A percentile compares a stretch with the other conserved stretches of the same genome.
These are phyloP conservation scores for Lactarius pseudohatsudake DNA, from an alignment of 768 basidiomycete species.

Conservation along the genomic window DNA sequence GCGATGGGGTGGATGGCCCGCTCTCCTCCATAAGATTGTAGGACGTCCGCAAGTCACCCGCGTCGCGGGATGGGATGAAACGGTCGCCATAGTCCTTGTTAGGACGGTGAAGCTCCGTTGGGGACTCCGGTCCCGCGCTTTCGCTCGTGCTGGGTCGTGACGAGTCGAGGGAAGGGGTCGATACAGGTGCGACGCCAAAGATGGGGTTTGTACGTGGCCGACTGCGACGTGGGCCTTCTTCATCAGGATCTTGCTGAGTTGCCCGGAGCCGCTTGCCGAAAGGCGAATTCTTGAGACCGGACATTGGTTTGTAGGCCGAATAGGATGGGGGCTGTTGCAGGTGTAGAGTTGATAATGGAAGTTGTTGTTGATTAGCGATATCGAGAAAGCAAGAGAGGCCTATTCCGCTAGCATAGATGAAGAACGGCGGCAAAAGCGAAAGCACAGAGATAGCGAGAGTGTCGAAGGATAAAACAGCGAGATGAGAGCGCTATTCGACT, in stretches of 20 bases:
- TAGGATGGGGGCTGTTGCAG: constrained; percentile 22
- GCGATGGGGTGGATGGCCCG: constrained; percentile 39
- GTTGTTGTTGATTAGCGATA: constrained; percentile 14
- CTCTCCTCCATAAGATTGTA: constrained; percentile 59
- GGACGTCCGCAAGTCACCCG: constrained; percentile 58
- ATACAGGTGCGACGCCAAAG: constrained; percentile 49
- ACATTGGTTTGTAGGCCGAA: constrained; percentile 44
- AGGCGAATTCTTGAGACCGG: constrained; percentile 78
- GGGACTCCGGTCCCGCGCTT: constrained; percentile 49
- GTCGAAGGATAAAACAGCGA: not conserved
- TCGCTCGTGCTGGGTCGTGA: constrained; percentile 53
- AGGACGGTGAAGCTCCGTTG: constrained; percentile 31
- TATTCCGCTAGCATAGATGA: constrained; percentile 25
- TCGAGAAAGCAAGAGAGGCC: constrained; percentile 23
- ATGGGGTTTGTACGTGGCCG: constrained; percentile 54
- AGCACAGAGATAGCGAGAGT: not conserved
- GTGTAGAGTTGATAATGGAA: constrained; percentile 30
- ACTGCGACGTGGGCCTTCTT: constrained; percentile 51
- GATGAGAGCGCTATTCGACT: not conserved
- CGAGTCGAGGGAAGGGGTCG: constrained; percentile 58
- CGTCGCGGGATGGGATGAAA: constrained; percentile 63
- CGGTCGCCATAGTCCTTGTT: constrained; percentile 48
- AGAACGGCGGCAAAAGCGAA: not conserved
- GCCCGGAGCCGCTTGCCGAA: constrained; percentile 83
- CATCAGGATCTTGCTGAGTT: constrained; percentile 61